Conservation (phyloP, 73 alveolate species). For the Paramecium pentaurelia region DNA sequence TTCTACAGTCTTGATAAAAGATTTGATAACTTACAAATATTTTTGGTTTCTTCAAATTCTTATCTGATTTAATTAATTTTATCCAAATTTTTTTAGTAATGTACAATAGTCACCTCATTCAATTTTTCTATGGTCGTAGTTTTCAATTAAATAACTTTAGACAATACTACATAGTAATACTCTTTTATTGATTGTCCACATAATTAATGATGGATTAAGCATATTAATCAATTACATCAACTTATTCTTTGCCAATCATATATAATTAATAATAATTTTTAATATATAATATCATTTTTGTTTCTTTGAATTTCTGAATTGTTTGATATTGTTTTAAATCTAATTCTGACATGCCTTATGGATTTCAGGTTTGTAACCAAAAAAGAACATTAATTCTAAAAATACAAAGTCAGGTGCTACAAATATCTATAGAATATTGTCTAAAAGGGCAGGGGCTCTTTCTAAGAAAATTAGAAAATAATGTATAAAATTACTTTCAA, state of each 20-base stretch:
- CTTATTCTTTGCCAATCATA: slow-evolving; percentile 48
- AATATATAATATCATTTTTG: background rate
- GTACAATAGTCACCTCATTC: slow-evolving; percentile 28
- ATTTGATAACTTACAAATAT: background rate
- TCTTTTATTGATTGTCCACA: background rate
- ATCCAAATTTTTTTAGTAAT: background rate
- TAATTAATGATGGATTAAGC: background rate
- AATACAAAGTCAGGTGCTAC: slow-evolving; percentile 39
- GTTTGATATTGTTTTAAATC: background rate
- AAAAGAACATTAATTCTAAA: background rate
- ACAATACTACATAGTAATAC: background rate
- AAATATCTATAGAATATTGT: background rate
- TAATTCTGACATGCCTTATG: background rate
- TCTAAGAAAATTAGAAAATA: slow-evolving; percentile 1
- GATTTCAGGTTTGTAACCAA: background rate
- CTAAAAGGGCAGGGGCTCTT: slow-evolving; percentile 37
- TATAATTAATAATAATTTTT: background rate
- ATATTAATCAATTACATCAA: slow-evolving; percentile 12
- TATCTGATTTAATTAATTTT: background rate
- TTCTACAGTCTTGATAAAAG: background rate
- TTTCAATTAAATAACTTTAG: background rate
- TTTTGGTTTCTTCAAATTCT: background rate
- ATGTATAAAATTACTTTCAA: background rate
- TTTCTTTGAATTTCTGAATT: background rate
- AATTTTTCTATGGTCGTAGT: background rate